These are phyloP conservation scores for Sedum album DNA, from an alignment of 164 flowering plant genomes.

Conservation along the genomic window DNA sequence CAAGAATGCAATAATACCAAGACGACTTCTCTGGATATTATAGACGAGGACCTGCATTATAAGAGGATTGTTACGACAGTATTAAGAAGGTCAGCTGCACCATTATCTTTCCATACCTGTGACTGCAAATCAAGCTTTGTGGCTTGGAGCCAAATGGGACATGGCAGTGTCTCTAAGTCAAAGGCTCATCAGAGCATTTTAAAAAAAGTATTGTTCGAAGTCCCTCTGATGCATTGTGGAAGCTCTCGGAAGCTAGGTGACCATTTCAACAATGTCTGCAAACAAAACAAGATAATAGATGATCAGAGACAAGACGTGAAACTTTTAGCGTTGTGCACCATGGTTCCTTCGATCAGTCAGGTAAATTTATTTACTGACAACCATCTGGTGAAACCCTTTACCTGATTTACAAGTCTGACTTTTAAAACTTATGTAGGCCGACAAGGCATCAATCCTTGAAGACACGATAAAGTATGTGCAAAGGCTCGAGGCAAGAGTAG, in stretches of 20 bases:
- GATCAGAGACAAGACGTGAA: conserved; percentile 36
- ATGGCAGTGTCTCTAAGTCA: conserved; percentile 12
- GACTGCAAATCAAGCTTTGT: conserved; percentile 43
- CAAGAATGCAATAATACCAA: conserved; percentile 36
- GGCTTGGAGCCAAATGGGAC: conserved; percentile 43
- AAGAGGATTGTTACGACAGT: conserved; percentile 43
- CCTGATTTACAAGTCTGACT: neutral
- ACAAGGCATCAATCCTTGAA: conserved; percentile 53
- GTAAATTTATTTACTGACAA: conserved; percentile 20
- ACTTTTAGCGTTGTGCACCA: conserved; percentile 46
- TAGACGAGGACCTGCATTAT: conserved; percentile 48
- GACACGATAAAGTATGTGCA: conserved; percentile 66
- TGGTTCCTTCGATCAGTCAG: conserved; percentile 69
- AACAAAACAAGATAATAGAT: conserved; percentile 16
- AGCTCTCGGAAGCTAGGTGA: conserved; percentile 12
- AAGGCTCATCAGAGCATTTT: conserved; percentile 36
- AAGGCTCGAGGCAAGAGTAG: conserved; percentile 69
- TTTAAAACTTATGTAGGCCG: conserved; percentile 33
- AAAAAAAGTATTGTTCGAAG: conserved; percentile 52
- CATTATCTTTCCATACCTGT: conserved; percentile 17
- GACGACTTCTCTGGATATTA: conserved; percentile 27
- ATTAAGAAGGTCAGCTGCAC: conserved; percentile 29
- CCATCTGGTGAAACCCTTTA: neutral
- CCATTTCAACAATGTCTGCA: neutral
- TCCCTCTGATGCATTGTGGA: conserved; percentile 39